A percentile compares a stretch with the other conserved stretches of the same genome.
Evolutionary conservation across 305 asterid genomes (phyloP).

Genomic region (Solanum hybrid): DNA sequence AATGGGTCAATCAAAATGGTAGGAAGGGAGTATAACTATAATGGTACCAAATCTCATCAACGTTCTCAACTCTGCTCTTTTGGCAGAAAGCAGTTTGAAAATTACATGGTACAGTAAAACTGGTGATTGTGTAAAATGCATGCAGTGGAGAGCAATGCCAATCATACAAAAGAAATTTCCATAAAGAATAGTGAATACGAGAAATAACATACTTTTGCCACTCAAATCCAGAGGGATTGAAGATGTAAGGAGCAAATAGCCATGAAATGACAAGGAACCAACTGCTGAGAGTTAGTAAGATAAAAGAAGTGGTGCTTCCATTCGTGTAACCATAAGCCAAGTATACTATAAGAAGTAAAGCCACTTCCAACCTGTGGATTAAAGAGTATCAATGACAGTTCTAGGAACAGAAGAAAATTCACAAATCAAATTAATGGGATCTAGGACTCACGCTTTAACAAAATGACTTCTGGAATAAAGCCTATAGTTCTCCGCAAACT

Average conservation of each 20-base stretch:
- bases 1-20: not conserved
- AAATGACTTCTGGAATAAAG: conserved; percentile 97
- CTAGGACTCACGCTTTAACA: conserved; percentile 83
- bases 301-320: conserved; percentile 63
- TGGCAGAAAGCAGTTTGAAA: not conserved
- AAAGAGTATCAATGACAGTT: not conserved
- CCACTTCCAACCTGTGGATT: conserved; percentile 84
- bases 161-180: not conserved
- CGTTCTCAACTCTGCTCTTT: not conserved
- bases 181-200: not conserved
- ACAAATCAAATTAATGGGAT: not conserved
- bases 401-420: not conserved
- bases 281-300: conserved; percentile 80
- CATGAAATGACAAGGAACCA: conserved; percentile 98
- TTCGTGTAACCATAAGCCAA: conserved; percentile 71
- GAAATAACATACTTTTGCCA: conserved; percentile 89
- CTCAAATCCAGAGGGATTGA: conserved; percentile 98
- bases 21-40: not conserved
- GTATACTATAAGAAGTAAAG: conserved; percentile 82
- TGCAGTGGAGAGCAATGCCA: not conserved
- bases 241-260: conserved; percentile 96
- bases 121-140: not conserved
- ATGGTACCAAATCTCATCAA: not conserved
- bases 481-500: conserved; percentile 94
- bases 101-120: not conserved